Base-by-base conservation (phyloP, 192 early-diverging fungal species). In the Coemansia sp. region DNA sequence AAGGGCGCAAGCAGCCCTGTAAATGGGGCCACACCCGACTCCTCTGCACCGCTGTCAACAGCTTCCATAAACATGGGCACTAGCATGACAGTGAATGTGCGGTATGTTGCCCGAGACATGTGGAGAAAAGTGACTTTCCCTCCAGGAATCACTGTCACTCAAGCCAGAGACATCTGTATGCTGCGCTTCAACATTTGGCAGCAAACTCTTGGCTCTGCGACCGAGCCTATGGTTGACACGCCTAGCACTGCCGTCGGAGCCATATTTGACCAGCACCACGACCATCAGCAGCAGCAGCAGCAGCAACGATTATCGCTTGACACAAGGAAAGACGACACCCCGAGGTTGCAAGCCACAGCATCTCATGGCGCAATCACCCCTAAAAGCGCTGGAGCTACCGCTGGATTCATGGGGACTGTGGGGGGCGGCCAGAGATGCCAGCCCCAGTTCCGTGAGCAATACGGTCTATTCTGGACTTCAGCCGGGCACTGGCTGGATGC, bases 141-240 rank as follows among this genome's bases (percentile, higher is more conserved):
- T 11, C 80, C 80, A 0, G 80, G 80, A 4, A 75, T 85, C 42
- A 83, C 84, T 0, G 84, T 85, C 22, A 81, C 80, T 8, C 84
- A 85, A 49, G 84, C 84, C 5, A 69, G 76, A 46, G 84, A 85
- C 51, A 82, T 85, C 41, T 85, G 80, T 59, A 82, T 85, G 76
- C 70, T 85, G 51, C 76, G 80, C n/a, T 85, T 79, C 65, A 85
- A 77, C 60, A 71, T 85, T 53, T 85, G 84, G 84, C 76, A 79
- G 39, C 79, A 83, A 56, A 79, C 75, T 0, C 62, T 81, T 48
- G 51, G 17, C 25, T 44, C 64, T 17, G 41, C 38, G n/a, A 22
- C 44, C 3, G 66, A 68, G 39, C n/a, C 45, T 19, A 20, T 60
- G 9, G 44, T 45, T 25, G 50, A 41, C 16, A 59, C 64, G 10